Base-by-base conservation (phyloP, 495 filamentous ascomycete genomes). In the Hypoxylon subgilvum region DNA sequence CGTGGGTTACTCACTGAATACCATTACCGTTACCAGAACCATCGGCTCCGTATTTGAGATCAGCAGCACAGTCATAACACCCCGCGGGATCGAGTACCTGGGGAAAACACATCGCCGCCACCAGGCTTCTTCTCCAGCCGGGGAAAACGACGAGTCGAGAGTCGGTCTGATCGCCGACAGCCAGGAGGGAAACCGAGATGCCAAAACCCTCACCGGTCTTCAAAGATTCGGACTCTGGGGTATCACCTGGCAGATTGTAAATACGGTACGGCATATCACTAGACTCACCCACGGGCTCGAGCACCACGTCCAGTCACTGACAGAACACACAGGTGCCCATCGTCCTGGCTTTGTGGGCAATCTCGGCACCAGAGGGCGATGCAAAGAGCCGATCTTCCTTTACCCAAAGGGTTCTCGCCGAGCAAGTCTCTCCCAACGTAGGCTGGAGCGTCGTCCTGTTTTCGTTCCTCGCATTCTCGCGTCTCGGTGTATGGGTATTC, bases 31-130 rank as follows among this genome's bases (percentile, higher is more conserved):
- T 12, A 80, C 81, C 57, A 68, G 83, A 17, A 78, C 79, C 8
- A 76, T 76, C 6, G 79, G 81, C 1, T 81, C 82, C 4, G 30
- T 79, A 8, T 78, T 81, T 6, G 84, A 85, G 60, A 60, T 84
- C 57, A 80, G 69, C 55, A 60, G 82, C 65, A 59, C 82, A 51
- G 12, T 75, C 9, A 66, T 75, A 6, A 76, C 74, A 5, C 74
- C 74, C 1, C 50, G 69, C 4, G 74, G 73, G 7, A 69, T 77
- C 45, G 55, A 61, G 6, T 72, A 71, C 35, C 59, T 75, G 5
- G 68, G 67, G 1, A 73, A 66, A 31, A 30, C 57, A 1, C 27
- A 44, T 7, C 56, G 58, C 4, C 42, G 41, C 9, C 56, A 60
- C 4, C 42, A 44, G 19, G 19, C 23, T 34, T 25, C 18, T 1